These are phyloP conservation scores for Uncinocarpus reesii DNA, from an alignment of 2,329 filamentous ascomycete species.

Conservation along the genomic window DNA sequence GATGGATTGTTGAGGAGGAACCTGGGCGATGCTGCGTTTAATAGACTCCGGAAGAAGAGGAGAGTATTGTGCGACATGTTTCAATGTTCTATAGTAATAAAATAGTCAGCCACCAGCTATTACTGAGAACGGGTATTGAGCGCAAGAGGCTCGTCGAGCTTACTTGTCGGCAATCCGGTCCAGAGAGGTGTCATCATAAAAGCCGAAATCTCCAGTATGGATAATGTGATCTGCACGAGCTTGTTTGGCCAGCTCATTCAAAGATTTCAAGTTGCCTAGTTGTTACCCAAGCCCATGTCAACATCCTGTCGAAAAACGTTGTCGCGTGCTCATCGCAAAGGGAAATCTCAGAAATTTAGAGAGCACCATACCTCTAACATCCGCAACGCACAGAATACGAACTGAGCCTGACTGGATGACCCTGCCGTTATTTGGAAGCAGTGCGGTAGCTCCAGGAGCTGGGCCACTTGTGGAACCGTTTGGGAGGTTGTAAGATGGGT, in stretches of 20 bases:
- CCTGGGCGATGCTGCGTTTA: slow-evolving; percentile 55
- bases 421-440: slow-evolving; percentile 42
- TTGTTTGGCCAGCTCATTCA: slow-evolving; percentile 92
- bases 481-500: slow-evolving; percentile 37
- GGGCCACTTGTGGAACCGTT: slow-evolving; percentile 38
- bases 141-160: slow-evolving; percentile 26
- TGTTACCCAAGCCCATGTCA: too few relatives aligned
- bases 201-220: slow-evolving; percentile 97
- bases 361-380: slow-evolving; percentile 39
- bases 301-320: not conserved
- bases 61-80: slow-evolving; percentile 97
- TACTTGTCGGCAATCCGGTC: slow-evolving; percentile 98
- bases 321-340: not conserved
- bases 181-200: slow-evolving; percentile 92
- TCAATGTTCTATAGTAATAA: slow-evolving; percentile 60
- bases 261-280: slow-evolving; percentile 80
- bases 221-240: slow-evolving; percentile 95
- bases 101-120: too few relatives aligned
- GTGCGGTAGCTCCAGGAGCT: slow-evolving; percentile 38
- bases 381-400: slow-evolving; percentile 42
- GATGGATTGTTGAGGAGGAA: slow-evolving; percentile 58
- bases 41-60: slow-evolving; percentile 73
- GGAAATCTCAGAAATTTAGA: not conserved
- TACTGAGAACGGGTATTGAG: not conserved
- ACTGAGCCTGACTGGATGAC: slow-evolving; percentile 40